Evolutionary conservation across 176 grass and related monocot species (phyloP).

Genomic region (Triticum dicoccoides): DNA sequence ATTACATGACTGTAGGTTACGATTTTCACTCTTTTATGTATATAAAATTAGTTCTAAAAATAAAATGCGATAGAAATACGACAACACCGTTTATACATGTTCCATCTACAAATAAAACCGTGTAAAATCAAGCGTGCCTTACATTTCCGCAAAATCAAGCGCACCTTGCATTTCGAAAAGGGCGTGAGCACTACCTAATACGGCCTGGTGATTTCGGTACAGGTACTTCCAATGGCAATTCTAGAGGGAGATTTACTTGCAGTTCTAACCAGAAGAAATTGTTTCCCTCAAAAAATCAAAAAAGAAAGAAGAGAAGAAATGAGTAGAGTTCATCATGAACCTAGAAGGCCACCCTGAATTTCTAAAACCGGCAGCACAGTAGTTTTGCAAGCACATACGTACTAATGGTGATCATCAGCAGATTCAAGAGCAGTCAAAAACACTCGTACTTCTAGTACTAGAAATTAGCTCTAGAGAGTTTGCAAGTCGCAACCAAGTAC

Average conservation of each 20-base stretch:
- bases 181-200: no score
- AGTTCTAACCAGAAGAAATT: neutral
- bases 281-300: no score
- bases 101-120: no score
- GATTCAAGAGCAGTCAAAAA: constrained; percentile 7
- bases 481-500: constrained; percentile 1
- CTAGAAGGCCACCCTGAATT: neutral
- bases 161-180: no score
- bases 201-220: neutral
- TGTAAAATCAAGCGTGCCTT: no score
- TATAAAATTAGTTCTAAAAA: no score
- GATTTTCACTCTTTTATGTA: no score
- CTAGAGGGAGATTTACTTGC: neutral
- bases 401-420: constrained; percentile 9
- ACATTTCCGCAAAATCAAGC: no score
- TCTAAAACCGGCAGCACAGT: neutral
- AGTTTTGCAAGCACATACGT: neutral
- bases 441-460: neutral
- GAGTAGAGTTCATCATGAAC: neutral
- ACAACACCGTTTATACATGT: no score
- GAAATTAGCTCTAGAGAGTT: constrained; percentile 22
- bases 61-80: no score
- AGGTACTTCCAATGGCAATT: neutral
- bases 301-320: no score
- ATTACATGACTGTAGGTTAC: no score